These are phyloP conservation scores for Pseudonitzschia multistriata DNA, from an alignment of 108 stramenopile species.

Conservation along the genomic window DNA sequence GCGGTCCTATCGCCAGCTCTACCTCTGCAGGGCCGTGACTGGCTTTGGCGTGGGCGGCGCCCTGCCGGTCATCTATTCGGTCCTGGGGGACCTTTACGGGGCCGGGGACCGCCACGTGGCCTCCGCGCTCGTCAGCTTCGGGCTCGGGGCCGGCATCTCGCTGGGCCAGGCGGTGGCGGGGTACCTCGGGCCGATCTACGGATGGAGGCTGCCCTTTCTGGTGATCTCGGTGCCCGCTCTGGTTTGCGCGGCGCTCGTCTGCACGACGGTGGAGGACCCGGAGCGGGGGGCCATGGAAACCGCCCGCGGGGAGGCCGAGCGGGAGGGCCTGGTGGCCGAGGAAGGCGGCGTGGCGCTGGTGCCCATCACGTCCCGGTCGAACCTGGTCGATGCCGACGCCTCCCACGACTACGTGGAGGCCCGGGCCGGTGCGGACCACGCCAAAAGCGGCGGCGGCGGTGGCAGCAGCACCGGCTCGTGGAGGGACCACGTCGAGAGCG, in stretches of 20 bases:
- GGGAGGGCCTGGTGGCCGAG: not conserved
- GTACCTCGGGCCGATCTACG: constrained; percentile 69
- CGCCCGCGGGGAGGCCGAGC: constrained; percentile 7
- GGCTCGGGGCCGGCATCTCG: constrained; percentile 66
- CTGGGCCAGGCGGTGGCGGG: constrained; percentile 79
- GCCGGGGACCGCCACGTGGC: constrained; percentile 65
- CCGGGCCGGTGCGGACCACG: not conserved
- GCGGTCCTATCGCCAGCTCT: constrained; percentile 62
- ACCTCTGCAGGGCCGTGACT: constrained; percentile 75
- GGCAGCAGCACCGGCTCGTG: not conserved
- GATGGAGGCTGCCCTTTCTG: constrained; percentile 84
- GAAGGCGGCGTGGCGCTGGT: constrained; percentile 14
- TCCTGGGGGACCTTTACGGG: constrained; percentile 76
- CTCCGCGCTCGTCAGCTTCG: constrained; percentile 64
- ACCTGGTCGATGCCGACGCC: not conserved
- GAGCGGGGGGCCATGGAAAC: constrained; percentile 67
- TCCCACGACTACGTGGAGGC: constrained; percentile 2
- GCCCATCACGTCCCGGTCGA: not conserved
- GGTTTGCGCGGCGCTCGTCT: constrained; percentile 58
- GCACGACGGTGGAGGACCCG: constrained; percentile 64
- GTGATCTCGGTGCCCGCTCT: constrained; percentile 71
- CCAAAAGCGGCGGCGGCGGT: not conserved
- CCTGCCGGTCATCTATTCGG: constrained; percentile 78
- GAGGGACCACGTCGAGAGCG: constrained; percentile 36
- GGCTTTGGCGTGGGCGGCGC: constrained; percentile 82